These are phyloP conservation scores for Dothidotthia symphoricarpi DNA, from an alignment of 2,329 filamentous ascomycete species.

Conservation along the genomic window DNA sequence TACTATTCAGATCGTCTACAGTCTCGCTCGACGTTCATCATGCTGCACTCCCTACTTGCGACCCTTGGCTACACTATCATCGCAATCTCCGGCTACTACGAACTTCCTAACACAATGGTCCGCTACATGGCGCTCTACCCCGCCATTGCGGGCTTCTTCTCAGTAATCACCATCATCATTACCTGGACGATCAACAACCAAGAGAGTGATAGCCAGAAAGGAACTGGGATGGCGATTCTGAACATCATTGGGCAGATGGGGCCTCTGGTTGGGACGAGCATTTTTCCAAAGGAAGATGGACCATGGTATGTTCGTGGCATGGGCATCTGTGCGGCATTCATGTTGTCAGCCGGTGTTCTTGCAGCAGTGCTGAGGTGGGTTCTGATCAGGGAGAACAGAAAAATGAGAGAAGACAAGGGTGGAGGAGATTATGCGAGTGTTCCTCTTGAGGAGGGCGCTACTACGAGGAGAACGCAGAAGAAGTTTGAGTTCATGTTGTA, in stretches of 20 bases:
- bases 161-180: slow-evolving; percentile 77
- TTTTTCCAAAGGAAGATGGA: slow-evolving; percentile 54
- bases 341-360: slow-evolving; percentile 49
- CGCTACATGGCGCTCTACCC: slow-evolving; percentile 78
- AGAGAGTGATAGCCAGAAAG: slow-evolving; percentile 64
- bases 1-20: slow-evolving; percentile 66
- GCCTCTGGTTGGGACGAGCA: slow-evolving; percentile 57
- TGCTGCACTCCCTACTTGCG: slow-evolving; percentile 67
- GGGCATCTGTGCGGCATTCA: slow-evolving; percentile 51
- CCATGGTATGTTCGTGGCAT: slow-evolving; percentile 53
- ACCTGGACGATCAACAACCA: slow-evolving; percentile 91
- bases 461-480: slow-evolving; percentile 10
- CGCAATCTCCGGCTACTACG: slow-evolving; percentile 55
- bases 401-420: slow-evolving; percentile 3
- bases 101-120: slow-evolving; percentile 28
- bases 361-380: slow-evolving; percentile 45
- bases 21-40: slow-evolving; percentile 64
- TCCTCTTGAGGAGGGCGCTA: slow-evolving; percentile 24
- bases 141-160: slow-evolving; percentile 79
- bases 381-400: slow-evolving; percentile 34
- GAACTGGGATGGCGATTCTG: slow-evolving; percentile 74
- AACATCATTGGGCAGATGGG: slow-evolving; percentile 81
- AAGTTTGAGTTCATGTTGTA: slow-evolving; percentile 35
- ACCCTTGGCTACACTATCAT: slow-evolving; percentile 60
- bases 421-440: slow-evolving; percentile 27